Evolutionary conservation across 2,329 filamentous ascomycete species (phyloP).

Genomic region (Pseudonectria buxi): DNA sequence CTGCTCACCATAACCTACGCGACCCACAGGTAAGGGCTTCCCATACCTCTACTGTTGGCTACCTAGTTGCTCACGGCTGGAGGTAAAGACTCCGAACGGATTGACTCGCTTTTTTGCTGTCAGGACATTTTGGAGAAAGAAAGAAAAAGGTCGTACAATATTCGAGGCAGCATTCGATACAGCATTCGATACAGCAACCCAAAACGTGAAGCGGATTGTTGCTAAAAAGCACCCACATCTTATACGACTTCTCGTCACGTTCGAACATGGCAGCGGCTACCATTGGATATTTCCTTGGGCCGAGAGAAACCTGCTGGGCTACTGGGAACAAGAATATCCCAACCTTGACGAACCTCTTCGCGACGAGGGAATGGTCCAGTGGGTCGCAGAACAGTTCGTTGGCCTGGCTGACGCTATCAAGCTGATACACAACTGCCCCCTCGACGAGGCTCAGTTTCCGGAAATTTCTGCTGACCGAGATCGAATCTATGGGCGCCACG

Average conservation of each 20-base stretch:
- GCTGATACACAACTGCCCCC: constrained; percentile 1
- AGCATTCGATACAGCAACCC: neutral
- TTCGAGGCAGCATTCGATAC: too few species aligned
- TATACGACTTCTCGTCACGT: constrained; percentile 5
- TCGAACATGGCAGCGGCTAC: neutral
- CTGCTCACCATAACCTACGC: too few species aligned
- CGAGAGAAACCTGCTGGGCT: constrained; percentile 3
- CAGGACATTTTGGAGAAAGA: too few species aligned
- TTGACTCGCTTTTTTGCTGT: too few species aligned
- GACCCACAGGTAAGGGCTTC: too few species aligned
- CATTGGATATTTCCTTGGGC: constrained; percentile 6
- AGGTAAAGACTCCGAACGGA: too few species aligned
- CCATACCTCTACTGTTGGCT: too few species aligned
- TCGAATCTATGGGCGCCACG: constrained; percentile 1
- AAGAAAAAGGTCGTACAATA: too few species aligned
- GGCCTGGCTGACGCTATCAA: neutral
- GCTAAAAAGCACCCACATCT: constrained; percentile 3
- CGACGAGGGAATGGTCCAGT: neutral
- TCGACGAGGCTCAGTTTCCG: too few species aligned
- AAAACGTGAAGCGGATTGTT: constrained; percentile 1
- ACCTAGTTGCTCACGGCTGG: too few species aligned
- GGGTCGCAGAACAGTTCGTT: constrained; percentile 4
- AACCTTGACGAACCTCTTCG: neutral
- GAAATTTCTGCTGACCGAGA: neutral
- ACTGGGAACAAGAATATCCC: neutral